Evolutionary conservation across 1,139 yeast genomes (phyloP).

Genomic region (Geotrichum reessii): DNA sequence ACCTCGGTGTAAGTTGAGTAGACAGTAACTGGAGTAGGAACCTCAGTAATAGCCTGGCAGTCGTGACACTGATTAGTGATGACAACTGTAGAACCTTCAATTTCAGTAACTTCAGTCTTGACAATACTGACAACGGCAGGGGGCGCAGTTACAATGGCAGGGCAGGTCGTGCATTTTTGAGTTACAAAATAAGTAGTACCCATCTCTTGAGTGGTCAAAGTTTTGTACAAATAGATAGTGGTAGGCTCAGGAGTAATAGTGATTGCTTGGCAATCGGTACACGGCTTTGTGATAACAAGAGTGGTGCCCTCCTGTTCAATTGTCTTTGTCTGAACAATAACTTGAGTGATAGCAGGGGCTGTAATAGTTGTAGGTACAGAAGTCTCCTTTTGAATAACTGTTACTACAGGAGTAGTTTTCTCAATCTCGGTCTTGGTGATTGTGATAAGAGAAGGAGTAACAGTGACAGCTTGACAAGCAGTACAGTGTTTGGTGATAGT

Average conservation of each 20-base stretch:
- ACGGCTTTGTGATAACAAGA: background rate
- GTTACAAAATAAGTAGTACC: conserved; percentile 10
- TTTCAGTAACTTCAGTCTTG: conserved; percentile 8
- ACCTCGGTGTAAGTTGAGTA: conserved; percentile 11
- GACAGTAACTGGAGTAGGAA: conserved; percentile 10
- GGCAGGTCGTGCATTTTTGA: conserved; percentile 7
- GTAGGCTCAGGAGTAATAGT: conserved; percentile 8
- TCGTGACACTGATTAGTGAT: conserved; percentile 9
- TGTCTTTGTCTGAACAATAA: conserved; percentile 6
- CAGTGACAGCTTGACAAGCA: conserved; percentile 10
- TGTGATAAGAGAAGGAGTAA: background rate
- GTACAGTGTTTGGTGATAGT: conserved; percentile 5
- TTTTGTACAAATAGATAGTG: conserved; percentile 2
- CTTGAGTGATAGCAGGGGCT: conserved; percentile 1
- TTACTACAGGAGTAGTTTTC: background rate
- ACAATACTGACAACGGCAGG: conserved; percentile 9
- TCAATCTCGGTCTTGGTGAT: background rate
- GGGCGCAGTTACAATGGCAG: conserved; percentile 6
- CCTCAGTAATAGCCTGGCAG: conserved; percentile 13
- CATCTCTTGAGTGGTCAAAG: conserved; percentile 6
- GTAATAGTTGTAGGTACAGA: background rate
- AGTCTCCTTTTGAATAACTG: background rate
- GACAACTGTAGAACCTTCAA: conserved; percentile 9
- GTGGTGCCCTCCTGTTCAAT: conserved; percentile 2
- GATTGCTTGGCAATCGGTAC: background rate